phyloP scores from a whole-genome alignment of 176 grass and related monocot genomes.

The Calamus simplicifolius region DNA sequence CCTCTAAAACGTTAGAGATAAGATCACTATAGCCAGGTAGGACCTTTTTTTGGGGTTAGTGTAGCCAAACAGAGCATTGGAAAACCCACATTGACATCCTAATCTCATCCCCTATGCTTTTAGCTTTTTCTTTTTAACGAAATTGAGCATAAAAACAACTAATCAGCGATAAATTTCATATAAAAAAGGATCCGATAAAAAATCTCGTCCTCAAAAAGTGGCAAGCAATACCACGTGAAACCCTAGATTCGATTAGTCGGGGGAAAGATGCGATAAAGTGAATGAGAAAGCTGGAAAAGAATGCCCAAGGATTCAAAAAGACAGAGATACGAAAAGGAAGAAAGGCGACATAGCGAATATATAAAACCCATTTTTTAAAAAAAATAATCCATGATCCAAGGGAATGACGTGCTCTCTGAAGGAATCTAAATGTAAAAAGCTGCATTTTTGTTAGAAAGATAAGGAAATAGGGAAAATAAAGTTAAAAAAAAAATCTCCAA shows the following conservation, averaged over 20 bases:
- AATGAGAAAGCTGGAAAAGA: slow-evolving; percentile 11
- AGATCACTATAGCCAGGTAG: too few relatives aligned
- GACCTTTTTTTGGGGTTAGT: too few relatives aligned
- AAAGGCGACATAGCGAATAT: slow-evolving; percentile 13
- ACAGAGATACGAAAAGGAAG: background rate
- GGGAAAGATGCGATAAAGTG: background rate
- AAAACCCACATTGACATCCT: too few relatives aligned
- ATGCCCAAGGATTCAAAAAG: slow-evolving; percentile 2
- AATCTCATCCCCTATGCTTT: too few relatives aligned
- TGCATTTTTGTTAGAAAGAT: slow-evolving; percentile 17
- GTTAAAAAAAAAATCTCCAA: slow-evolving; percentile 4
- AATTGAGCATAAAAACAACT: too few relatives aligned
- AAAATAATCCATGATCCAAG: slow-evolving; percentile 15
- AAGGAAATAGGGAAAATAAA: background rate
- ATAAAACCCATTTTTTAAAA: slow-evolving; percentile 15
- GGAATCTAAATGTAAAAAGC: slow-evolving; percentile 5
- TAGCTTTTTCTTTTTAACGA: too few relatives aligned
- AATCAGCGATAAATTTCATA: too few relatives aligned
- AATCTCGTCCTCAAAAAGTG: background rate
- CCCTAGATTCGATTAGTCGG: background rate
- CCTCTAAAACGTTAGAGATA: too few relatives aligned
- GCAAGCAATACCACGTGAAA: background rate
- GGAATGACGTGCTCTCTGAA: slow-evolving; percentile 7
- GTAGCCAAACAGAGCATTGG: too few relatives aligned
- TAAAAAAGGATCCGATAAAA: too few relatives aligned